Evolutionary conservation across 208 protist genomes (phyloP).

Genomic region (Trypanosoma theileri): DNA sequence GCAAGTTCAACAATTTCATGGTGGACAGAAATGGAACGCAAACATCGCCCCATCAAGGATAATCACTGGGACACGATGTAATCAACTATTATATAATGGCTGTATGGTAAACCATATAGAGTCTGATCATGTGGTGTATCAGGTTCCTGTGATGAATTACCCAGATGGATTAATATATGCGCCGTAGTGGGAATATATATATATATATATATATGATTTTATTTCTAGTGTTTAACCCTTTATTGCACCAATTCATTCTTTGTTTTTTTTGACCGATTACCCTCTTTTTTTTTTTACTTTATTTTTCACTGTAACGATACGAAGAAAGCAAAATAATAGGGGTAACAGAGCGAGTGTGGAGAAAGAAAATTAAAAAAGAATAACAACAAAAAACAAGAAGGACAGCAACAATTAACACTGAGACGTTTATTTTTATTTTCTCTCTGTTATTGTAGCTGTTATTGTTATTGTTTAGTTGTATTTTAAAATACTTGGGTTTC

Average conservation of each 20-base stretch:
- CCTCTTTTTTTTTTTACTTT: too few species aligned
- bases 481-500: too few species aligned
- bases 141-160: background rate
- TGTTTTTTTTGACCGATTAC: too few species aligned
- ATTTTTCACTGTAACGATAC: background rate
- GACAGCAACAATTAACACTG: background rate
- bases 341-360: background rate
- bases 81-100: background rate
- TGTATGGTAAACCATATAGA: background rate
- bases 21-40: background rate
- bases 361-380: background rate
- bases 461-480: too few species aligned
- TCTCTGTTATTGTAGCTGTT: too few species aligned
- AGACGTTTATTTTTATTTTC: too few species aligned
- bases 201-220: too few species aligned
- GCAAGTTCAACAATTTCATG: background rate
- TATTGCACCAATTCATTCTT: too few species aligned
- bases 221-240: background rate
- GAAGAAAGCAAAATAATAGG: conserved; percentile 1
- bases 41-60: background rate
- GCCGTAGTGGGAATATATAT: background rate
- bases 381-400: background rate
- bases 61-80: conserved; percentile 1
- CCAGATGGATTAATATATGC: conserved; percentile 1
- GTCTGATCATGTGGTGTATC: background rate